Evolutionary conservation across 768 basidiomycete species (phyloP).

Genomic region (Artomyces pyxidatus): DNA sequence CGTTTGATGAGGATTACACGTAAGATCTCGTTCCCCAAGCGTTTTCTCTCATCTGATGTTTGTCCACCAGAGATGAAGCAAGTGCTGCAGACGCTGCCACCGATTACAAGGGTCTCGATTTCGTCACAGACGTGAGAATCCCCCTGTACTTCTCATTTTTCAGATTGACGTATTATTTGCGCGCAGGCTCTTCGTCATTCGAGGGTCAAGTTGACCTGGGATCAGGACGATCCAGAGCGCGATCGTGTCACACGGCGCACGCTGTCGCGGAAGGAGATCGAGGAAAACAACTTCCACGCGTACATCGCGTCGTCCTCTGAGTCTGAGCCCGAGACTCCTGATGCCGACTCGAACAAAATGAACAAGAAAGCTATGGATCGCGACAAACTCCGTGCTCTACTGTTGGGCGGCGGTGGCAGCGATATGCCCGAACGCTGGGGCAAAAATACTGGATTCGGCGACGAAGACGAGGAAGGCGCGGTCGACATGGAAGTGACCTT

Average conservation of each 20-base stretch:
- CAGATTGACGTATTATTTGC: background rate
- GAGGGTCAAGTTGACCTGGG: constrained; percentile 97
- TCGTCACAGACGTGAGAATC: constrained; percentile 78
- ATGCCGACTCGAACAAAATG: constrained; percentile 32
- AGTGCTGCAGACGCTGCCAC: constrained; percentile 45
- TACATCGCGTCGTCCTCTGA: constrained; percentile 36
- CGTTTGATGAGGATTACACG: constrained; percentile 72
- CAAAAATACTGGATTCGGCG: constrained; percentile 28
- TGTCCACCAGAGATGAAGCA: constrained; percentile 66
- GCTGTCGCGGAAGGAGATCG: constrained; percentile 78
- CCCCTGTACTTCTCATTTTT: background rate
- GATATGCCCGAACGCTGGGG: constrained; percentile 85
- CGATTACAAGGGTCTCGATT: constrained; percentile 73
- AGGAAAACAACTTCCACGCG: constrained; percentile 80
- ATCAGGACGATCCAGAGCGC: constrained; percentile 91
- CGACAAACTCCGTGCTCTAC: constrained; percentile 67
- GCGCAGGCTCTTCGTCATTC: constrained; percentile 90
- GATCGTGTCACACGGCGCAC: constrained; percentile 69
- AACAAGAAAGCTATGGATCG: constrained; percentile 45
- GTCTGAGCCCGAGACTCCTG: constrained; percentile 59
- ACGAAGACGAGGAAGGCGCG: constrained; percentile 35
- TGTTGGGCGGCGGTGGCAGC: constrained; percentile 60
- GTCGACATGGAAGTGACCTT: constrained; percentile 96
- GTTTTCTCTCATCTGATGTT: background rate
- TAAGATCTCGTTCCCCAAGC: constrained; percentile 23